These are phyloP conservation scores for Hortaea sp. DNA, from an alignment of 2,329 filamentous ascomycete species.

Conservation along the genomic window DNA sequence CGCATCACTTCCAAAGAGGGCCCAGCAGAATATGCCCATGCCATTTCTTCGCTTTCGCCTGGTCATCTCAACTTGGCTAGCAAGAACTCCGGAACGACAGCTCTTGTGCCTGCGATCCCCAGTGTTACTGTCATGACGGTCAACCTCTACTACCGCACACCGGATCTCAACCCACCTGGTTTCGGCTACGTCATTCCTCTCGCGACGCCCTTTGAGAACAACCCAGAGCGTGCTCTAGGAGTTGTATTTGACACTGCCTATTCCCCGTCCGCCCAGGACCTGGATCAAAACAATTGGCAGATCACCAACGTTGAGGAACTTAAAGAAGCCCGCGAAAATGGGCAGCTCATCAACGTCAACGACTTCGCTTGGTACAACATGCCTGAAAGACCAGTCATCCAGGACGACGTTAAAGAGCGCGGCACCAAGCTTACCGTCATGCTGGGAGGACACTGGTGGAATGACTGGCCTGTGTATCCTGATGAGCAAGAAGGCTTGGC, in stretches of 20 bases:
- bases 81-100: slow-evolving; percentile 15
- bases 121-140: slow-evolving; percentile 75
- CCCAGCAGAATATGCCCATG: slow-evolving; percentile 37
- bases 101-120: slow-evolving; percentile 51
- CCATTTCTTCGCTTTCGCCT: slow-evolving; percentile 53
- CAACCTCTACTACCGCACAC: slow-evolving; percentile 70
- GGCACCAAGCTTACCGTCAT: slow-evolving; percentile 86
- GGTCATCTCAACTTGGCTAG: slow-evolving; percentile 28
- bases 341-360: slow-evolving; percentile 22
- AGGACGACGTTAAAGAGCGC: slow-evolving; percentile 34
- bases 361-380: slow-evolving; percentile 26
- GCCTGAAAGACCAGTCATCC: slow-evolving; percentile 18
- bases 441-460: slow-evolving; percentile 89
- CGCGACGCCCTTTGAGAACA: slow-evolving; percentile 57
- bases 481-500: slow-evolving; percentile 53
- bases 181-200: slow-evolving; percentile 90
- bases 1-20: slow-evolving; percentile 24
- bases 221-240: slow-evolving; percentile 75
- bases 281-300: slow-evolving; percentile 15
- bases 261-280: slow-evolving; percentile 17
- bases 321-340: slow-evolving; percentile 12
- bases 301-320: slow-evolving; percentile 14
- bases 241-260: slow-evolving; percentile 80
- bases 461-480: slow-evolving; percentile 53
- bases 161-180: slow-evolving; percentile 56